Base-by-base conservation (phyloP, 2,329 filamentous ascomycete genomes). In the Exophiala calicioides region DNA sequence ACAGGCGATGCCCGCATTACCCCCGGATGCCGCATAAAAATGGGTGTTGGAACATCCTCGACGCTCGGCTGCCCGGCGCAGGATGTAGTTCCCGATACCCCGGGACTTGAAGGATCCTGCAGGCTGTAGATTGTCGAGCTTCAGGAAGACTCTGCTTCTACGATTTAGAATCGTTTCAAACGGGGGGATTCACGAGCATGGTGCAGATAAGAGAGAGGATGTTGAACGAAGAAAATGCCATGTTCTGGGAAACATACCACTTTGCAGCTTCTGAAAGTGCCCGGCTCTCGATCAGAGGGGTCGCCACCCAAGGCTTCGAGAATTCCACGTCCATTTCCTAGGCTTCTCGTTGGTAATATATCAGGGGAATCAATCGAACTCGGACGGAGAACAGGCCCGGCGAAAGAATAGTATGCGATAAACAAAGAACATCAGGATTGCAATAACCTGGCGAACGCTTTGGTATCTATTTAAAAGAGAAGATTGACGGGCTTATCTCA, bases 1-100 rank as follows among this genome's bases (percentile, higher is more conserved):
- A 60, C 86, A 88, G 1, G 88, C 89, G 3, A 95, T 79, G 1
- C 89, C 89, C 2, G 89, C 89, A 63, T 95, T 95, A 47, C 89
- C 89, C 48, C 88, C 88, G 2, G 81, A 86, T 10, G 84, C 85
- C 62, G 80, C 85, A 71, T 88, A 93, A 76, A 91, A 91, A 71
- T 87, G 85, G 15, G 29, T 33, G 18, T 34, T 87, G 51, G 91
- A 50, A 5, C 18, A 13, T 5, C 29, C 27, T 6, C 19, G 23
- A 16, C 18, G 24, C 32, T 42, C 38, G 9, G 23, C 16, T 5
- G 9, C 44, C 31, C 44, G 44, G 9, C 26, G 26, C 34, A 62
- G 59, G 43, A 68, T 64, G 7, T 67, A 48, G 39, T 68, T 66
- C 19, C 66, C 65, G 36, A 68, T 63, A 13, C 44, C 38, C 13